phyloP scores from a whole-genome alignment of 768 basidiomycete genomes.

The Leccinum arenicola region DNA sequence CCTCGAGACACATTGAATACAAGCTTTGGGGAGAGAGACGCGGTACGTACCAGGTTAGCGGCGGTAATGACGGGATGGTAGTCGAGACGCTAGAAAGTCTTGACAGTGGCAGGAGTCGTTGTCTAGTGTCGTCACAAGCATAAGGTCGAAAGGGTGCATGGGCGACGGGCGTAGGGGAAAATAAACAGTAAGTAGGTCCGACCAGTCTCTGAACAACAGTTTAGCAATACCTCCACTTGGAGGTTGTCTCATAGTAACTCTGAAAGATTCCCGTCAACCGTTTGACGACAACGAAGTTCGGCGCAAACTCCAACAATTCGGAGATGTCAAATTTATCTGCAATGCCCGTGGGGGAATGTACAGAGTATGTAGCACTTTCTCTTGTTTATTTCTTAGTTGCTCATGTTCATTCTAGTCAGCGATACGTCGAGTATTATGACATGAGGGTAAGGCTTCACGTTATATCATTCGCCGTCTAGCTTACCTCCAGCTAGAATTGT shows the following conservation, averaged over 20 bases:
- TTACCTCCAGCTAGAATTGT: constrained; percentile 50
- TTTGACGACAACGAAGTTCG: constrained; percentile 86
- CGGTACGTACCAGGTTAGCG: constrained; percentile 69
- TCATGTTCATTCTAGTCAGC: constrained; percentile 52
- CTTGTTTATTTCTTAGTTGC: neutral
- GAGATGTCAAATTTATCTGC: constrained; percentile 78
- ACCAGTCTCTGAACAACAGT: constrained; percentile 9
- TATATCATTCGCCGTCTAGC: constrained; percentile 1
- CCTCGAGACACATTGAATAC: constrained; percentile 44
- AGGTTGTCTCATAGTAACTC: constrained; percentile 78
- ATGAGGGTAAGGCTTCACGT: constrained; percentile 54
- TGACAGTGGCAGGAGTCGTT: too few species aligned
- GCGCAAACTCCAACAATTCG: constrained; percentile 83
- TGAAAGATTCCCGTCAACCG: constrained; percentile 67
- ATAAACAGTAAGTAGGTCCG: too few species aligned
- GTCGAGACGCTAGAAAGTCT: too few species aligned
- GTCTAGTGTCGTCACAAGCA: too few species aligned
- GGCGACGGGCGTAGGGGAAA: too few species aligned
- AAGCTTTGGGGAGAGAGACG: neutral
- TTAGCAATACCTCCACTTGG: constrained; percentile 56
- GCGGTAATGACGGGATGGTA: constrained; percentile 36
- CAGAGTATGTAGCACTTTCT: constrained; percentile 44
- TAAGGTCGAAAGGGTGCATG: too few species aligned
- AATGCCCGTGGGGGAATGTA: constrained; percentile 59
- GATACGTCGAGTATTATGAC: constrained; percentile 94